These are phyloP conservation scores for Thermomucor indicae-seudaticae DNA, from an alignment of 371 early-diverging fungal genomes.

Conservation along the genomic window DNA sequence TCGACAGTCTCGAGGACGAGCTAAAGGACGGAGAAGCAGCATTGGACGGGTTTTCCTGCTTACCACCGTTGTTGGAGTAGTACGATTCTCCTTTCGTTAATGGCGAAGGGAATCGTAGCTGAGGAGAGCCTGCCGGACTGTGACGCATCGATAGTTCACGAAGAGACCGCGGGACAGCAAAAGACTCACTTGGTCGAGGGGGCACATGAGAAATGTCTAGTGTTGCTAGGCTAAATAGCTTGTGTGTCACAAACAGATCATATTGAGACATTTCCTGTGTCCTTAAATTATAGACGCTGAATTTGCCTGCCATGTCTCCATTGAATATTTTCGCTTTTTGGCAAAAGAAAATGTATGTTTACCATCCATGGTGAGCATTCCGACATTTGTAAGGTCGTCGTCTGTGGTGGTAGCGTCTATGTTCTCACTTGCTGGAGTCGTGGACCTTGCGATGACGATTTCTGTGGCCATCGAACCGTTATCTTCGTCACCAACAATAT, in stretches of 20 bases:
- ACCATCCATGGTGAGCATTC: conserved; percentile 65
- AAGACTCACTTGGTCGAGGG: too few species aligned
- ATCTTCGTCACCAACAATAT: conserved; percentile 27
- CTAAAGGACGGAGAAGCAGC: conserved; percentile 14
- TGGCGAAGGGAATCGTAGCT: conserved; percentile 17
- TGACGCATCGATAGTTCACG: background rate
- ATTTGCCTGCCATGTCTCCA: conserved; percentile 28
- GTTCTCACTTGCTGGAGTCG: conserved; percentile 5
- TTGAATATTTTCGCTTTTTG: background rate
- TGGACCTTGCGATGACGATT: conserved; percentile 49
- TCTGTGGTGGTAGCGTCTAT: conserved; percentile 19
- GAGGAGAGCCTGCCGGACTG: conserved; percentile 10
- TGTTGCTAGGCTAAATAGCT: conserved; percentile 56
- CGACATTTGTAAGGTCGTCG: conserved; percentile 40
- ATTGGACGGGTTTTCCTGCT: conserved; percentile 4
- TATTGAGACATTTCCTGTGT: conserved; percentile 40
- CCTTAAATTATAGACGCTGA: conserved; percentile 49
- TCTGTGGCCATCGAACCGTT: conserved; percentile 54
- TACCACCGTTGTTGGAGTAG: conserved; percentile 9
- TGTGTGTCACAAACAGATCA: conserved; percentile 57
- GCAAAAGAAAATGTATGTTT: conserved; percentile 1
- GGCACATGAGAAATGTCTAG: conserved; percentile 28
- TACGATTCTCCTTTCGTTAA: conserved; percentile 8
- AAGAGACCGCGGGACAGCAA: background rate
- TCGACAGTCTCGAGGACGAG: conserved; percentile 10